Conservation (phyloP, 441 rosid species). For the Arabidopsis lyrata region DNA sequence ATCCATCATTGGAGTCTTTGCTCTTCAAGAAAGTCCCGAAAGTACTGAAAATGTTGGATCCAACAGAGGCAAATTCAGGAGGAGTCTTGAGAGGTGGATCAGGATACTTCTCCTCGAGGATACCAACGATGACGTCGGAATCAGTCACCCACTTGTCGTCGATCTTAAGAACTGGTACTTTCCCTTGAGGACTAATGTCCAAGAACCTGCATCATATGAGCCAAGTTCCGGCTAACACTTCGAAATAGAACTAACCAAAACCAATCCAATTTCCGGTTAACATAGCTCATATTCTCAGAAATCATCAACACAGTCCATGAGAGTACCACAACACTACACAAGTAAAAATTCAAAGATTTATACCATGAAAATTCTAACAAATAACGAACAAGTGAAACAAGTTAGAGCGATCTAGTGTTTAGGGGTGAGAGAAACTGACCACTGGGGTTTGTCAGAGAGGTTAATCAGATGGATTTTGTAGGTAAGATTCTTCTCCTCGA, state of each 20-base stretch:
- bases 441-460: constrained; percentile 72
- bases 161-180: constrained; percentile 78
- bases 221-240: constrained; percentile 2
- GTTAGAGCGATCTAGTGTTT: background rate
- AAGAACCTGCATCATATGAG: constrained; percentile 61
- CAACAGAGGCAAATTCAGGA: constrained; percentile 70
- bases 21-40: constrained; percentile 80
- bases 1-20: constrained; percentile 76
- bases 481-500: constrained; percentile 84
- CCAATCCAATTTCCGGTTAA: constrained; percentile 12
- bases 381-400: background rate
- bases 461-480: constrained; percentile 66
- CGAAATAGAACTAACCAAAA: background rate
- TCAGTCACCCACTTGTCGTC: constrained; percentile 91
- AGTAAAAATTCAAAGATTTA: background rate
- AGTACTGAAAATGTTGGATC: constrained; percentile 71
- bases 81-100: constrained; percentile 76
- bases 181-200: constrained; percentile 84
- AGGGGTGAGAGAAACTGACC: constrained; percentile 53
- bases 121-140: constrained; percentile 80
- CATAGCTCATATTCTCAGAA: background rate
- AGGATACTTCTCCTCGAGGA: constrained; percentile 88
- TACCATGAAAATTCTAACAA: background rate
- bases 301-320: background rate
- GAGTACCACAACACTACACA: background rate